These are phyloP conservation scores for Ophiostoma sp. DNA, from an alignment of 2,329 filamentous ascomycete genomes.

Conservation along the genomic window DNA sequence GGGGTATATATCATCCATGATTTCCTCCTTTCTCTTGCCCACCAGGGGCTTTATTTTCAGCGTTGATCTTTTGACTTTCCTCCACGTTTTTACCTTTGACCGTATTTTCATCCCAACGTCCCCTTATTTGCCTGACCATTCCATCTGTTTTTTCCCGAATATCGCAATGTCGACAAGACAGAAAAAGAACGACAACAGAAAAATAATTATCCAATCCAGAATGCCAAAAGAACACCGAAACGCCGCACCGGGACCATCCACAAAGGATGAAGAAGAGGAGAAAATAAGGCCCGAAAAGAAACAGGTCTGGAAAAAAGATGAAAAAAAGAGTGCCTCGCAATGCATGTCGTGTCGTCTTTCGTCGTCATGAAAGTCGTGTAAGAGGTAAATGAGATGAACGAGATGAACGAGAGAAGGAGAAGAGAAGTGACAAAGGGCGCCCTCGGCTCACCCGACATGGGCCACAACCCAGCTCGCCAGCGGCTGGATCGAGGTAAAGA, in stretches of 20 bases:
- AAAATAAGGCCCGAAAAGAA: not conserved
- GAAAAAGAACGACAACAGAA: not conserved
- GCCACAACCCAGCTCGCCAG: conserved; percentile 43
- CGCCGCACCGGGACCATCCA: not conserved
- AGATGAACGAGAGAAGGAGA: not conserved
- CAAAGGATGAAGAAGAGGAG: not conserved
- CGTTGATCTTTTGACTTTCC: not conserved
- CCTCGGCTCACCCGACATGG: conserved; percentile 33
- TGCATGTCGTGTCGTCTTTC: conserved; percentile 6
- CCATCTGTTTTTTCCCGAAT: not conserved
- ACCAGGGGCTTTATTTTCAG: not conserved
- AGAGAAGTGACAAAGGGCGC: not conserved
- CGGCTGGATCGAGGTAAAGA: conserved; percentile 52
- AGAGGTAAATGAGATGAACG: not conserved
- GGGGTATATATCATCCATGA: not conserved
- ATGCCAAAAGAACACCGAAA: not conserved
- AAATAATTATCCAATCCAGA: not conserved
- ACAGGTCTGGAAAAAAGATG: not conserved
- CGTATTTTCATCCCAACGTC: not conserved
- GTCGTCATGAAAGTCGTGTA: not conserved
- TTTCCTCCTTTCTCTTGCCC: not conserved
- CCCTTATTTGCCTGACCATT: not conserved
- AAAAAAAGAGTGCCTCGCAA: not conserved
- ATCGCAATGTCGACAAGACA: not conserved
- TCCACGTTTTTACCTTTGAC: not conserved